Percentiles rank a stretch among this genome's conserved stretches.
Evolutionary conservation across 2,329 filamentous ascomycete genomes (phyloP).

Genomic region (Tolypocladium tropicale): DNA sequence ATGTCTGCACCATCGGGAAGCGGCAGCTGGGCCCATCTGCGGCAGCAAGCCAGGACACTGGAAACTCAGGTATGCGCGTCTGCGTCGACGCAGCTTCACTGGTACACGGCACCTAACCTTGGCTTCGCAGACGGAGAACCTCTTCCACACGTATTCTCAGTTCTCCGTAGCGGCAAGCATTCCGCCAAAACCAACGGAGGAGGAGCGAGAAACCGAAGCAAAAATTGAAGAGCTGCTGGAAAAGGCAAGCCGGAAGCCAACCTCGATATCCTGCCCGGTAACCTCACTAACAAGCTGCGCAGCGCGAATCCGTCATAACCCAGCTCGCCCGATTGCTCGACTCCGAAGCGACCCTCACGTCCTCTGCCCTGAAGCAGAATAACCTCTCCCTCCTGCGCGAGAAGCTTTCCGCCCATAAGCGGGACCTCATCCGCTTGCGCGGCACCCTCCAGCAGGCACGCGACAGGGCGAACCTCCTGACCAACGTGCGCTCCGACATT

Average conservation of each 20-base stretch:
- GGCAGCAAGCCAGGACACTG: conserved; percentile 79
- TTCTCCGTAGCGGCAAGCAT: conserved; percentile 74
- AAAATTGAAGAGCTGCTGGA: conserved; percentile 79
- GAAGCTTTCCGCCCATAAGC: conserved; percentile 76
- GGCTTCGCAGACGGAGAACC: conserved; percentile 66
- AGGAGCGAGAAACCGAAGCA: conserved; percentile 69
- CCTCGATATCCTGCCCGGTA: conserved; percentile 1
- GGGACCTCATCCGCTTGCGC: conserved; percentile 68
- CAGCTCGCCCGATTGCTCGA: conserved; percentile 86
- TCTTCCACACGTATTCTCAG: conserved; percentile 82
- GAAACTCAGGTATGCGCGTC: conserved; percentile 69
- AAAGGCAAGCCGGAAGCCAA: conserved; percentile 35
- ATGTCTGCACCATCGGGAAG: conserved; percentile 46
- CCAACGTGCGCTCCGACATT: conserved; percentile 86
- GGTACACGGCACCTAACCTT: neutral
- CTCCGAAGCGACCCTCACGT: conserved; percentile 76
- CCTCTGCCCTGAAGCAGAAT: conserved; percentile 93
- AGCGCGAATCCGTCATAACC: conserved; percentile 73
- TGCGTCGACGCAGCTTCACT: neutral
- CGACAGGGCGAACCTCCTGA: conserved; percentile 80
- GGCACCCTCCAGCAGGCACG: conserved; percentile 66
- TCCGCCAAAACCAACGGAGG: conserved; percentile 71
- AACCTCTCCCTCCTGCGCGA: conserved; percentile 87
- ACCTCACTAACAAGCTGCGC: conserved; percentile 4
- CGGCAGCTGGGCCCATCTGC: conserved; percentile 82